Percentiles rank a stretch among this genome's conserved stretches.
Conservation (phyloP, 2,329 filamentous ascomycete genomes). For the Ophiostoma triangulosporum region DNA sequence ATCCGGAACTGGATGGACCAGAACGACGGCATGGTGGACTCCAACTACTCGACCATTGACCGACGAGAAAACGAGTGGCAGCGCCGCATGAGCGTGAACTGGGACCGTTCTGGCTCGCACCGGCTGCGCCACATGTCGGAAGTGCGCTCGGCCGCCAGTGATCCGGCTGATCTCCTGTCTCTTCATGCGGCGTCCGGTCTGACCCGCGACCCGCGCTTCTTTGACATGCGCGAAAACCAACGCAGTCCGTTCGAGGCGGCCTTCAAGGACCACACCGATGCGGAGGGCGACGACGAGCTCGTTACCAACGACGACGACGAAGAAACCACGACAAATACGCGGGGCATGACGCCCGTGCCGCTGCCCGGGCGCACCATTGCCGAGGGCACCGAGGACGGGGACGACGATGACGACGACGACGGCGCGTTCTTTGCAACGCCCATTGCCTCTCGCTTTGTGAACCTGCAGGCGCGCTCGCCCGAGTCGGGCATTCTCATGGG, state of each 20-base stretch:
- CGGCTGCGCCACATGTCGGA: conserved; percentile 39
- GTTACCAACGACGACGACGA: conserved; percentile 65
- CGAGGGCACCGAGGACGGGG: conserved; percentile 32
- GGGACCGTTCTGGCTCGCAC: conserved; percentile 28
- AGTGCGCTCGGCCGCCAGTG: conserved; percentile 46
- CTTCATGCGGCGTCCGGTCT: conserved; percentile 27
- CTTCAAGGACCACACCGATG: conserved; percentile 56
- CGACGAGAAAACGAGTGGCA: conserved; percentile 32
- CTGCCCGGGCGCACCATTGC: neutral
- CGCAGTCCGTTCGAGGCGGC: conserved; percentile 21
- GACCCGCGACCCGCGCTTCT: conserved; percentile 20
- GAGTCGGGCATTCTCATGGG: conserved; percentile 10
- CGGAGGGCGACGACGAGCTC: conserved; percentile 83
- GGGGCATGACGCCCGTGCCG: conserved; percentile 6
- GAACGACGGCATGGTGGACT: conserved; percentile 33
- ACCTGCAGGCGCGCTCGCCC: conserved; percentile 11
- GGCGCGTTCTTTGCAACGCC: conserved; percentile 45
- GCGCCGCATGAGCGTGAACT: conserved; percentile 32
- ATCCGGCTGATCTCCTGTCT: conserved; percentile 49
- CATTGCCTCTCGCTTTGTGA: conserved; percentile 19
- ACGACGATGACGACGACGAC: conserved; percentile 21
- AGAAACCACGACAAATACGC: conserved; percentile 11
- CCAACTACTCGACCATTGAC: conserved; percentile 30
- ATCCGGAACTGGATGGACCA: conserved; percentile 86
- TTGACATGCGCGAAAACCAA: conserved; percentile 10